phyloP scores from a whole-genome alignment of 2,329 filamentous ascomycete species.

The Ophioceras dolichostomum region DNA sequence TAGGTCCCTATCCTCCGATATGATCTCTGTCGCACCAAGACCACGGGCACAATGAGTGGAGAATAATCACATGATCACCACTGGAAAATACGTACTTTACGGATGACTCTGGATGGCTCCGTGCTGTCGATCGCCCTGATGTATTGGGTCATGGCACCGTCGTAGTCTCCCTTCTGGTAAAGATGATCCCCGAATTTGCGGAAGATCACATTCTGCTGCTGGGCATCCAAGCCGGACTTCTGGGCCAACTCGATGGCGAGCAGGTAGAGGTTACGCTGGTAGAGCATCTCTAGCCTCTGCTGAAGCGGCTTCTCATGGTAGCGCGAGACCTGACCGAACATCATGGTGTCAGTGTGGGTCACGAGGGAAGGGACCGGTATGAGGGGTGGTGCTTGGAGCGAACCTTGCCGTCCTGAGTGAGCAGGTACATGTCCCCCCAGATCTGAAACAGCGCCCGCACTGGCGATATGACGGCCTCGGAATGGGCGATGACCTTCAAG shows the following conservation, averaged over 20 bases:
- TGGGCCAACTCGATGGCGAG: constrained; percentile 87
- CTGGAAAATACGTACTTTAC: constrained; percentile 48
- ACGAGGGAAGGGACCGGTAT: constrained; percentile 9
- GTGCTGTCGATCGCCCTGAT: constrained; percentile 92
- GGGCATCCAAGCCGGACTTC: constrained; percentile 66
- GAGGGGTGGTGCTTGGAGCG: not conserved
- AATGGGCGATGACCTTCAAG: constrained; percentile 79
- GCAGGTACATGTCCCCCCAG: constrained; percentile 86
- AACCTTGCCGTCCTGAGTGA: constrained; percentile 86
- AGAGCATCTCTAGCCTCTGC: constrained; percentile 85
- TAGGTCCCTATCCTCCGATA: no score
- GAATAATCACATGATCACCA: not conserved
- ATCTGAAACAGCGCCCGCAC: constrained; percentile 71
- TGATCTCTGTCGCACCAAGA: no score
- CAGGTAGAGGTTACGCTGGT: constrained; percentile 85
- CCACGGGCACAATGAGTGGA: no score
- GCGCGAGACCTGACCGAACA: constrained; percentile 50
- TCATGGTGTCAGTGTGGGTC: not conserved
- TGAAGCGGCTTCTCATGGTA: constrained; percentile 87
- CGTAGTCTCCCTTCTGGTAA: constrained; percentile 91
- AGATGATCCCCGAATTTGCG: constrained; percentile 88
- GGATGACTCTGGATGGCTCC: constrained; percentile 89
- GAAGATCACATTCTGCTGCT: constrained; percentile 85
- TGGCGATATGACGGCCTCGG: constrained; percentile 70
- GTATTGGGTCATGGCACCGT: constrained; percentile 98